phyloP scores from a whole-genome alignment of 257 asterid genomes.

The Ballota nigra region DNA sequence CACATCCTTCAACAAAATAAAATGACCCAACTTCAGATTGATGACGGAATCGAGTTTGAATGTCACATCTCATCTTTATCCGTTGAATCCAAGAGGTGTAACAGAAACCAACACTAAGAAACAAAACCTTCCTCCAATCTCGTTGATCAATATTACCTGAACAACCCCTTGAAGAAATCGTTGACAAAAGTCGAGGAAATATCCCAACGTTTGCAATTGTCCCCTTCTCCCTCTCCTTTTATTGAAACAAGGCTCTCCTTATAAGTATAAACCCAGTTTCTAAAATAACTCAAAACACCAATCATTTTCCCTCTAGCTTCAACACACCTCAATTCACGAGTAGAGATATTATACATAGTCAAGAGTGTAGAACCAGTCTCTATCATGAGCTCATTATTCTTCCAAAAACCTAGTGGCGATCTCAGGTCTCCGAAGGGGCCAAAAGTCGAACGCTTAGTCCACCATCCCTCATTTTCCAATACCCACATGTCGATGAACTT shows the following conservation, averaged over 20 bases:
- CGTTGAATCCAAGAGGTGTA: too few relatives aligned
- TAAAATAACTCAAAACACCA: constrained; percentile 1
- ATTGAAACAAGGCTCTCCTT: constrained; percentile 47
- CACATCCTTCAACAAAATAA: too few relatives aligned
- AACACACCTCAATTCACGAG: constrained; percentile 23
- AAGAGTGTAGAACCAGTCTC: constrained; percentile 28
- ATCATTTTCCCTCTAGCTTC: constrained; percentile 24
- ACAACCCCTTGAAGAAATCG: background rate
- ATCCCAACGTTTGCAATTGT: constrained; percentile 28
- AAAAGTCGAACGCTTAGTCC: constrained; percentile 27
- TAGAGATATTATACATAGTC: constrained; percentile 22
- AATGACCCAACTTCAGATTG: too few relatives aligned
- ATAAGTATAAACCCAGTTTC: constrained; percentile 33
- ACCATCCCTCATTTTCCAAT: constrained; percentile 29
- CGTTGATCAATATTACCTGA: background rate
- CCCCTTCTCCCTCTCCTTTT: constrained; percentile 9
- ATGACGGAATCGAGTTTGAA: too few relatives aligned
- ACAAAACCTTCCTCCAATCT: background rate
- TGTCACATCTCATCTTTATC: too few relatives aligned
- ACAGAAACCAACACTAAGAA: too few relatives aligned
- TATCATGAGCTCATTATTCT: constrained; percentile 31
- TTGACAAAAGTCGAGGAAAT: background rate
- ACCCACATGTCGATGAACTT: constrained; percentile 37
- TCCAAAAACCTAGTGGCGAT: constrained; percentile 47
- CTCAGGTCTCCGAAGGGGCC: constrained; percentile 35